A percentile compares a stretch with the other conserved stretches of the same genome.
phyloP scores from a whole-genome alignment of 169 alveolate genomes.

The Eimeria tenella region DNA sequence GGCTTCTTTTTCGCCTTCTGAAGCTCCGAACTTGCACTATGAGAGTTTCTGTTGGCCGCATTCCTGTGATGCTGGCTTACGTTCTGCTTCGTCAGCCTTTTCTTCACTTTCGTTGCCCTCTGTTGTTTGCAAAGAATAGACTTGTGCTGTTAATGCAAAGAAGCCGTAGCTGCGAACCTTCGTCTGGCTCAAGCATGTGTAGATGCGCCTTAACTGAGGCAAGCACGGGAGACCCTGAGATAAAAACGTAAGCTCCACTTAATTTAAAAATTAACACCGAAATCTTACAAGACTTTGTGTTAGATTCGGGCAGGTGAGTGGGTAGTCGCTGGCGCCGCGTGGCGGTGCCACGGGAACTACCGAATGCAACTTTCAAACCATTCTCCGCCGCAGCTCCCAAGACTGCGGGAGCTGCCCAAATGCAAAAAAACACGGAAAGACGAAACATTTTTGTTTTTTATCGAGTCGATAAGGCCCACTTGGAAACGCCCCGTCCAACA shows the following conservation, averaged over 20 bases:
- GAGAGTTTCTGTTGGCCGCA: neutral
- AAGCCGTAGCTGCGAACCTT: conserved; percentile 21
- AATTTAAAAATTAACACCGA: too few species aligned
- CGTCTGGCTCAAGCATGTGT: neutral
- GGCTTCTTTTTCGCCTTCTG: neutral
- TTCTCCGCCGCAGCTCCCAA: too few species aligned
- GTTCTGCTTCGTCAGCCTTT: neutral
- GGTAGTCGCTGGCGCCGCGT: too few species aligned
- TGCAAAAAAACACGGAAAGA: too few species aligned
- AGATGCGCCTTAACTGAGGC: conserved; percentile 57
- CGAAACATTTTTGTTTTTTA: too few species aligned
- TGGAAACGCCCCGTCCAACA: too few species aligned
- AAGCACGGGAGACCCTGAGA: conserved; percentile 12
- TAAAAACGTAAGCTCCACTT: neutral
- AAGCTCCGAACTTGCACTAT: too few species aligned
- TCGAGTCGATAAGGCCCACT: too few species aligned
- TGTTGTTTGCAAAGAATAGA: neutral
- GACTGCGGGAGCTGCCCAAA: too few species aligned
- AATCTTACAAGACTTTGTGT: neutral
- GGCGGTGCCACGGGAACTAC: too few species aligned
- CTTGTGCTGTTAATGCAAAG: neutral
- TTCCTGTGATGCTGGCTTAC: neutral
- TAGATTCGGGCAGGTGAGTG: too few species aligned
- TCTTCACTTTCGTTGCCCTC: conserved; percentile 14
- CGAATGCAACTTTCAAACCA: too few species aligned